Evolutionary conservation across 2,329 filamentous ascomycete genomes (phyloP).

Genomic region (Colletotrichum orbiculare): DNA sequence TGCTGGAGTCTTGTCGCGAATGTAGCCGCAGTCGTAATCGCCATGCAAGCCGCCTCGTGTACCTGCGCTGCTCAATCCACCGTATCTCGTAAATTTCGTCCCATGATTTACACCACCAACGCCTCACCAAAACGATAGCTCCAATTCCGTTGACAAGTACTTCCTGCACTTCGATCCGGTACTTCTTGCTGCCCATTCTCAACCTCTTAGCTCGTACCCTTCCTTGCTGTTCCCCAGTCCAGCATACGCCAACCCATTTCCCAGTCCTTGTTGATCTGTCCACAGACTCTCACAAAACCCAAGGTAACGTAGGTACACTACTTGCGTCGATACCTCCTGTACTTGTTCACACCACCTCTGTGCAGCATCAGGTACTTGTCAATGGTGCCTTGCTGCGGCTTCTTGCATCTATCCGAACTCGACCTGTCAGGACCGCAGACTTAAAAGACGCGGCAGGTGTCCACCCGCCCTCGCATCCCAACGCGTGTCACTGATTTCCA

Average conservation of each 20-base stretch:
- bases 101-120: constrained; percentile 1
- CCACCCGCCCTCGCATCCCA: constrained; percentile 15
- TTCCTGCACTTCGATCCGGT: constrained; percentile 11
- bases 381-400: constrained; percentile 15
- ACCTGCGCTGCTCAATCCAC: background rate
- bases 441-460: constrained; percentile 26
- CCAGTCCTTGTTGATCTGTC: constrained; percentile 23
- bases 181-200: constrained; percentile 6
- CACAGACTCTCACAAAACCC: too few relatives aligned
- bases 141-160: constrained; percentile 15
- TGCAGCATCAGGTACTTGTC: background rate
- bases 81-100: constrained; percentile 3
- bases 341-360: constrained; percentile 28
- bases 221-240: constrained; percentile 13
- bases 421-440: constrained; percentile 14
- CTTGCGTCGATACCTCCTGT: background rate
- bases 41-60: background rate
- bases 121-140: background rate
- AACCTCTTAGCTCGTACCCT: background rate
- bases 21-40: constrained; percentile 31
- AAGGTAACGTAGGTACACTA: background rate
- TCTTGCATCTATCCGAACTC: constrained; percentile 22
- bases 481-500: constrained; percentile 16
- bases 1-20: background rate
- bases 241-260: constrained; percentile 29